Evolutionary conservation across 106 monocot genomes (phyloP).

Genomic region (Acorus calamus): DNA sequence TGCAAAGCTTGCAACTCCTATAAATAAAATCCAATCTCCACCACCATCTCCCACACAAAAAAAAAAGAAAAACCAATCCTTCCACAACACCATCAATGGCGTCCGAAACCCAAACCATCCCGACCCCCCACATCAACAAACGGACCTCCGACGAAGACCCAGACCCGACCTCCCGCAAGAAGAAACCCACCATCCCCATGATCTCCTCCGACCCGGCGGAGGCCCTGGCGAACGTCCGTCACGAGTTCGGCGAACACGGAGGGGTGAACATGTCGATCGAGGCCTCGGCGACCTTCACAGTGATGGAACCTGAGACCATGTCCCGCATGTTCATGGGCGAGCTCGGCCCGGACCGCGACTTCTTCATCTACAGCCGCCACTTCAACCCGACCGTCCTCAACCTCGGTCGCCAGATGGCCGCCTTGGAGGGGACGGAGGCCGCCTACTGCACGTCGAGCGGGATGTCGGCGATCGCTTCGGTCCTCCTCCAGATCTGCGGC

Average conservation of each 20-base stretch:
- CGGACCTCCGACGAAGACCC: neutral
- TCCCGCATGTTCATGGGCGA: constrained; percentile 76
- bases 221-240: constrained; percentile 62
- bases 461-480: constrained; percentile 87
- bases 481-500: constrained; percentile 60
- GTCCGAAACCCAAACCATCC: too few relatives aligned
- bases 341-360: constrained; percentile 86
- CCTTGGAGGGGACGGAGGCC: constrained; percentile 91
- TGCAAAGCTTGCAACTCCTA: too few relatives aligned
- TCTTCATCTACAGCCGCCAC: constrained; percentile 91
- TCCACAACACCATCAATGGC: too few relatives aligned
- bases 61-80: too few relatives aligned
- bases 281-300: constrained; percentile 96
- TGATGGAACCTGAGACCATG: constrained; percentile 96
- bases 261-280: constrained; percentile 99
- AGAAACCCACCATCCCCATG: too few relatives aligned
- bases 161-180: neutral
- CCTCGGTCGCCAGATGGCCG: constrained; percentile 86
- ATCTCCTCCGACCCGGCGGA: constrained; percentile 43
- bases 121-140: neutral
- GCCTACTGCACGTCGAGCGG: constrained; percentile 95
- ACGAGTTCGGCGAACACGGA: constrained; percentile 98
- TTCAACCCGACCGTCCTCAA: constrained; percentile 92
- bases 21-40: too few relatives aligned
- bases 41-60: too few relatives aligned